Conservation (phyloP, 2,329 filamentous ascomycete species). For the Aschersonia sp. region DNA sequence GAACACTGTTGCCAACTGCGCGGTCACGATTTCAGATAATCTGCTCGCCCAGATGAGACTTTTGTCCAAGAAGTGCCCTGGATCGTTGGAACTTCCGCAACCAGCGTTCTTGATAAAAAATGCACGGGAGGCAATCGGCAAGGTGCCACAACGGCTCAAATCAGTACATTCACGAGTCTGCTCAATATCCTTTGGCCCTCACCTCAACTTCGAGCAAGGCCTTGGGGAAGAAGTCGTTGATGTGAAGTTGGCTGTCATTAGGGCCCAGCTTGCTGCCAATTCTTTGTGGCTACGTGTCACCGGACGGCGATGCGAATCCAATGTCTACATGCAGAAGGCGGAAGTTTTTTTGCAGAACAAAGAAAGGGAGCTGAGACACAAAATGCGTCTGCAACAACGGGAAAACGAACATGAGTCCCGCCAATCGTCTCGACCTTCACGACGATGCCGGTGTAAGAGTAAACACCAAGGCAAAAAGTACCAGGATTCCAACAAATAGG, state of each 20-base stretch:
- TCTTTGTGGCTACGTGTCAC: conserved; percentile 41
- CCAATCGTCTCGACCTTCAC: background rate
- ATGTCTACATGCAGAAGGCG: conserved; percentile 32
- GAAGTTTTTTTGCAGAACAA: conserved; percentile 20
- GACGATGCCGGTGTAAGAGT: too few species aligned
- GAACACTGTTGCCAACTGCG: conserved; percentile 9
- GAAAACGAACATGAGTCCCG: background rate
- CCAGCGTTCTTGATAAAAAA: conserved; percentile 7
- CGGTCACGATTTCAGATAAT: conserved; percentile 14
- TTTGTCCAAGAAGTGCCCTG: conserved; percentile 9
- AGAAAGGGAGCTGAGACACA: background rate
- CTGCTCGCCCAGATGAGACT: conserved; percentile 10
- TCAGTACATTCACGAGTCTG: conserved; percentile 22
- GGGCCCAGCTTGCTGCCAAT: conserved; percentile 40
- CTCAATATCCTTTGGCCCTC: background rate
- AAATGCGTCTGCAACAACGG: background rate
- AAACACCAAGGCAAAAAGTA: too few species aligned
- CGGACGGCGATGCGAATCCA: conserved; percentile 30
- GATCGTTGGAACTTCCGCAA: conserved; percentile 8
- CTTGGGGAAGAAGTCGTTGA: conserved; percentile 1
- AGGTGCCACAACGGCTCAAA: conserved; percentile 8
- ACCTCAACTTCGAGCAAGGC: background rate
- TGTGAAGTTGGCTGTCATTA: conserved; percentile 27
- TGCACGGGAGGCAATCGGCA: conserved; percentile 8
- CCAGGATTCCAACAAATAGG: too few species aligned